Percentiles rank a stretch among this genome's conserved stretches.
phyloP scores from a whole-genome alignment of 768 basidiomycete genomes.

The Russula foetens region DNA sequence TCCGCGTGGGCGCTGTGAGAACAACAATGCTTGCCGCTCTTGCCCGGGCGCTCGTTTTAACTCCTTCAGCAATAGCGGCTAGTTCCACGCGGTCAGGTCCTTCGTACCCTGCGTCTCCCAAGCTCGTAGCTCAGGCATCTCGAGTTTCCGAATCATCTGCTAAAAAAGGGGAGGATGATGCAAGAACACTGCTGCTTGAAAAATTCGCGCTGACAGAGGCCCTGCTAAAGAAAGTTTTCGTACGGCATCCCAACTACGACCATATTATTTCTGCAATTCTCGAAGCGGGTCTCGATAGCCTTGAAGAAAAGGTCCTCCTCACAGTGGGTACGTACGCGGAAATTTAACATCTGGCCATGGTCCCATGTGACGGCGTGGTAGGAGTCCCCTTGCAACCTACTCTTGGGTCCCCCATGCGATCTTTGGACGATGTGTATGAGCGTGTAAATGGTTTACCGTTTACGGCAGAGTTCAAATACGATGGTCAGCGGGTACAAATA shows the following conservation, averaged over 20 bases:
- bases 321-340: slow-evolving; percentile 49
- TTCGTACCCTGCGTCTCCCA: slow-evolving; percentile 27
- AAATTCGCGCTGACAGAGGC: slow-evolving; percentile 52
- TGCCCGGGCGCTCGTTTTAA: slow-evolving; percentile 68
- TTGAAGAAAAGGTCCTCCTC: slow-evolving; percentile 54
- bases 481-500: slow-evolving; percentile 82
- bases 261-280: slow-evolving; percentile 57
- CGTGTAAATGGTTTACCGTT: slow-evolving; percentile 59
- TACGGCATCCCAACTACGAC: slow-evolving; percentile 69
- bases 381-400: slow-evolving; percentile 83
- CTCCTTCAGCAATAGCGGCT: slow-evolving; percentile 30
- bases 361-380: slow-evolving; percentile 22
- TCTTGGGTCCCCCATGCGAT: slow-evolving; percentile 79
- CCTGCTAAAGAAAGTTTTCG: slow-evolving; percentile 63
- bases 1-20: slow-evolving; percentile 84
- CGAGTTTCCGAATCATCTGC: slow-evolving; percentile 22
- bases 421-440: slow-evolving; percentile 76
- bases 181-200: slow-evolving; percentile 31
- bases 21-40: slow-evolving; percentile 75
- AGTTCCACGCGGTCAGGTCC: slow-evolving; percentile 22
- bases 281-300: slow-evolving; percentile 48
- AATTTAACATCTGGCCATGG: not conserved
- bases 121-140: slow-evolving; percentile 26
- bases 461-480: slow-evolving; percentile 86
- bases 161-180: slow-evolving; percentile 27